Evolutionary conservation across 148 eudicot genomes (phyloP), one percentile per base, ranked within the genome.

Genomic region (Vaccinium vitisidaea): DNA sequence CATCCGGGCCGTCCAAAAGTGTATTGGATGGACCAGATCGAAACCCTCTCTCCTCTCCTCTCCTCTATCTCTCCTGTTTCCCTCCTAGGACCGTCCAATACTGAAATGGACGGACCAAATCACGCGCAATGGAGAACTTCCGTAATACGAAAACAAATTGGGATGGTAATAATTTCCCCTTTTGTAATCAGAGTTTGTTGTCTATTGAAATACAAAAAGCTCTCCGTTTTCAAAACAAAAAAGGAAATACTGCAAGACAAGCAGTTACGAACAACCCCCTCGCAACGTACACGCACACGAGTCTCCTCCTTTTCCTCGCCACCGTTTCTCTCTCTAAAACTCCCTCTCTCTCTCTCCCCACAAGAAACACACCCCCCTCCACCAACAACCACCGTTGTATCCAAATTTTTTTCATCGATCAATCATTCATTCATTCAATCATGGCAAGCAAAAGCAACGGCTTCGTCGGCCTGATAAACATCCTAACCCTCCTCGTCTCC

Each of bases 391-490:
- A n/a, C 67, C 12, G 2, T n/a, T n/a, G 12, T 8, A n/a, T n/a
- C 70, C 4, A 55, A 21, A 63, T 8, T 2, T n/a, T 6, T 8
- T 19, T 0, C 67, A 2, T 16, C 10, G 3, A 74, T 74, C 77
- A 19, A 32, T 32, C 36, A 32, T 32, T 32, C 32, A 32, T 32
- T 16, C 50, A 18, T 7, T 0, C 19, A 21, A 82, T 55, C 83
- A 90, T 88, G 89, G 87, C 63, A 2, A 88, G 90, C 6, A 10
- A 75, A 12, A 86, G 87, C 82, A 91, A 87, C 54, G 71, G 27
- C 21, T 1, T 89, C 16, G 52, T 88, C 1, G 27, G 78, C 43
- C 0, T 48, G 32, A 50, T 91, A 6, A 91, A 90, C 84, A 18
- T 80, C 5, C 0, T 88, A 0, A 77, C 87, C 11, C 70, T 91